Conservation (phyloP, 2,329 filamentous ascomycete species). For the Achaetomium macrosporum region DNA sequence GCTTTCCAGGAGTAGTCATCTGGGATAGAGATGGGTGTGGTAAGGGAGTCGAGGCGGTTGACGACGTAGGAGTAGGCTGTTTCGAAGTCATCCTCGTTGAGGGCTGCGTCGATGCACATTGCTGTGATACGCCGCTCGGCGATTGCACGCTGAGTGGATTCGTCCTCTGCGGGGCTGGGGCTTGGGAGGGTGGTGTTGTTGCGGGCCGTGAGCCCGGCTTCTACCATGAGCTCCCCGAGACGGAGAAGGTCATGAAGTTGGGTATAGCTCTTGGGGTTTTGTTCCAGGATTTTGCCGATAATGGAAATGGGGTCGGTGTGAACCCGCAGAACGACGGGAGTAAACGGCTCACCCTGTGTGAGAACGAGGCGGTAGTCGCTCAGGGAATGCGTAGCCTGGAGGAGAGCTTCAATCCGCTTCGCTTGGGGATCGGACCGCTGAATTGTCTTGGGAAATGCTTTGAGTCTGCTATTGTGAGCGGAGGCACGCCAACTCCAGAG, state of each 20-base stretch:
- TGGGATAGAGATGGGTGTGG: conserved; percentile 3
- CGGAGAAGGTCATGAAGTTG: conserved; percentile 66
- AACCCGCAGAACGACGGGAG: conserved; percentile 70
- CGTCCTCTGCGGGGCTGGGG: conserved; percentile 20
- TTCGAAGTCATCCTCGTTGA: conserved; percentile 75
- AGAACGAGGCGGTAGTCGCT: conserved; percentile 72
- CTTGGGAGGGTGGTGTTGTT: conserved; percentile 25
- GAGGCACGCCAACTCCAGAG: too few relatives aligned
- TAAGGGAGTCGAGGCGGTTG: conserved; percentile 49
- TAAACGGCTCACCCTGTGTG: conserved; percentile 74
- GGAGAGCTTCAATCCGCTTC: conserved; percentile 55
- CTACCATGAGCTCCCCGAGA: conserved; percentile 62
- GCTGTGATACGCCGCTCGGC: conserved; percentile 65
- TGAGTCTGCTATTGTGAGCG: conserved; percentile 42
- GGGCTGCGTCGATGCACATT: conserved; percentile 73
- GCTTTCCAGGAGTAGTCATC: conserved; percentile 75
- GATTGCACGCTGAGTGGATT: conserved; percentile 29
- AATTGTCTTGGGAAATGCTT: conserved; percentile 57
- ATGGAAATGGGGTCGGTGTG: conserved; percentile 70
- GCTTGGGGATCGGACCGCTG: conserved; percentile 44
- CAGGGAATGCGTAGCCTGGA: conserved; percentile 67
- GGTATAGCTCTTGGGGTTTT: conserved; percentile 69
- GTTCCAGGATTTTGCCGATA: conserved; percentile 65
- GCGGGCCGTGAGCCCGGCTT: conserved; percentile 45
- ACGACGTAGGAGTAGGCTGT: conserved; percentile 81